These are phyloP conservation scores for Mucor circinelloides DNA, from an alignment of 371 early-diverging fungal genomes.

Conservation along the genomic window DNA sequence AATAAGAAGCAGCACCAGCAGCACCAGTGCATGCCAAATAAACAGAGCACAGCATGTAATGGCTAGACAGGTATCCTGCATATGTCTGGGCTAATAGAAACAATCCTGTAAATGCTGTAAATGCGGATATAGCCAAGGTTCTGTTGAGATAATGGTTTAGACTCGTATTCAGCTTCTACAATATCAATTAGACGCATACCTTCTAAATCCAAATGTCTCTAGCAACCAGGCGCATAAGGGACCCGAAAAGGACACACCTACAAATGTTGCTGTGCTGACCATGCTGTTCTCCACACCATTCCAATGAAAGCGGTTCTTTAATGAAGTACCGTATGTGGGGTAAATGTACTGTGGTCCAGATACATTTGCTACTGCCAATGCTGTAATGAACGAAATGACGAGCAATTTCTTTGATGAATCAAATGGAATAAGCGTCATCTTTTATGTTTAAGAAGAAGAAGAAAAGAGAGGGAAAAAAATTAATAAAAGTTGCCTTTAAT, in stretches of 20 bases:
- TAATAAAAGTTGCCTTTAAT: neutral
- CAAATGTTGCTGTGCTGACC: slow-evolving; percentile 50
- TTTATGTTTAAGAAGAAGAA: neutral
- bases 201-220: slow-evolving; percentile 31
- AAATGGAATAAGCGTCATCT: neutral
- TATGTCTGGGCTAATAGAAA: slow-evolving; percentile 48
- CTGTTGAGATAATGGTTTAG: neutral
- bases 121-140: slow-evolving; percentile 15
- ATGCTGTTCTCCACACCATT: slow-evolving; percentile 48
- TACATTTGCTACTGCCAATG: slow-evolving; percentile 45
- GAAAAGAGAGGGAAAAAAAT: neutral
- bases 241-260: slow-evolving; percentile 51
- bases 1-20: slow-evolving; percentile 46
- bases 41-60: slow-evolving; percentile 37
- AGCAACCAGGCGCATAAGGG: slow-evolving; percentile 48
- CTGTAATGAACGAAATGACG: slow-evolving; percentile 31
- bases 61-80: slow-evolving; percentile 32
- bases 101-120: slow-evolving; percentile 22
- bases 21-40: slow-evolving; percentile 40
- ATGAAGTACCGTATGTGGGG: slow-evolving; percentile 45
- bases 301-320: slow-evolving; percentile 45
- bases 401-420: slow-evolving; percentile 1
- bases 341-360: slow-evolving; percentile 53
- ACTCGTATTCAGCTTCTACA: too few species aligned
- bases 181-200: slow-evolving; percentile 10